A percentile compares a stretch with the other conserved stretches of the same genome.
Conservation (phyloP, 345 rosid species). For the Abelmoschus esculentus region DNA sequence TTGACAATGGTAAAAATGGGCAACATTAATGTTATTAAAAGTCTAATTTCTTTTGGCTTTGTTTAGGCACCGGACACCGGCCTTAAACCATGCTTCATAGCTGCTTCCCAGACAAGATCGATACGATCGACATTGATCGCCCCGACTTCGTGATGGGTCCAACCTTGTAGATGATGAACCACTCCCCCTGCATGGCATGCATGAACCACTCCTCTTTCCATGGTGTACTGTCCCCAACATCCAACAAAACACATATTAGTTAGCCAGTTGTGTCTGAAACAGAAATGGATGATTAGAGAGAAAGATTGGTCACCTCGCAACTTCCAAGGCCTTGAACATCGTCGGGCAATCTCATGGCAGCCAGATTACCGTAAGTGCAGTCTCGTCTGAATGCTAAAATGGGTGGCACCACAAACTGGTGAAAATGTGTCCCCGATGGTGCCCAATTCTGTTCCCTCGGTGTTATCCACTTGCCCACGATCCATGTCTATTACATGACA, state of each 20-base stretch:
- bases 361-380: constrained; percentile 92
- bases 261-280: too few species aligned
- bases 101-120: constrained; percentile 89
- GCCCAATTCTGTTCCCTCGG: constrained; percentile 93
- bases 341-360: constrained; percentile 86
- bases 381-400: constrained; percentile 61
- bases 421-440: constrained; percentile 83
- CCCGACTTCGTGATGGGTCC: constrained; percentile 95
- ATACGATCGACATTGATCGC: constrained; percentile 81
- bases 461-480: constrained; percentile 96
- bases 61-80: constrained; percentile 30
- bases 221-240: constrained; percentile 51
- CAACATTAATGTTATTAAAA: background rate
- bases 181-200: constrained; percentile 99
- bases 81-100: constrained; percentile 65
- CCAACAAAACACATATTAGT: too few species aligned
- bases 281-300: background rate
- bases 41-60: background rate
- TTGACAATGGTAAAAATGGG: background rate
- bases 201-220: constrained; percentile 95
- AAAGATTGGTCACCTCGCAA: constrained; percentile 57
- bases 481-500: constrained; percentile 59
- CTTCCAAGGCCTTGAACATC: constrained; percentile 84
- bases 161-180: constrained; percentile 82
- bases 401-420: constrained; percentile 97